Conservation (phyloP, 352 stramenopile species). For the Thalassiosira mediterranea region DNA sequence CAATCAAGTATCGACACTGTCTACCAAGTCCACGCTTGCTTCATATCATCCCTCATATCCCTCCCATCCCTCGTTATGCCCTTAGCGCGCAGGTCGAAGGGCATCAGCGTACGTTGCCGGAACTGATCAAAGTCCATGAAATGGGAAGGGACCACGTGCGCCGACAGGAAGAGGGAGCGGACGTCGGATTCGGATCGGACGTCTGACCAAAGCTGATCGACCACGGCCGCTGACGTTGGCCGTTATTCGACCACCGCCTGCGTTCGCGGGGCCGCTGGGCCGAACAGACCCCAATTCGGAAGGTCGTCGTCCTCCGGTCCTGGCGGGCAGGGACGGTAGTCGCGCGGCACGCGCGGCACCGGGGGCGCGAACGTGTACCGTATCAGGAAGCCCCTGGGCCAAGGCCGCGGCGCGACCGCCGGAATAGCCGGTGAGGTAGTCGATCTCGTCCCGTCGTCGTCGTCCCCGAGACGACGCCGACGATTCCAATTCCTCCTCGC, state of each 20-base stretch:
- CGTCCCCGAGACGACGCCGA: too few species aligned
- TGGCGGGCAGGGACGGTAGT: conserved; percentile 17
- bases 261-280: neutral
- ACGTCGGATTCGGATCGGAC: conserved; percentile 38
- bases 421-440: too few species aligned
- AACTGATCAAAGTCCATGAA: conserved; percentile 62
- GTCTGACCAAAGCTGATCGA: conserved; percentile 47
- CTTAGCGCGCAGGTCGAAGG: conserved; percentile 49
- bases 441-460: conserved; percentile 40
- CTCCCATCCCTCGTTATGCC: too few species aligned
- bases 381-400: conserved; percentile 54
- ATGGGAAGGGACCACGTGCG: conserved; percentile 56
- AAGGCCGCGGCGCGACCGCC: too few species aligned
- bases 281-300: too few species aligned
- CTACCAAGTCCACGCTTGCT: too few species aligned
- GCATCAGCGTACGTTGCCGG: conserved; percentile 23
- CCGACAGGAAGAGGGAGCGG: conserved; percentile 55
- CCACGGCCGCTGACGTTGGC: conserved; percentile 16
- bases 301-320: neutral
- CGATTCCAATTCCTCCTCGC: neutral
- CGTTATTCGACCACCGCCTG: neutral
- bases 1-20: too few species aligned
- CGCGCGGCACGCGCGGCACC: conserved; percentile 24
- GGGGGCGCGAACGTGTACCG: conserved; percentile 60
- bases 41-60: too few species aligned